These are phyloP conservation scores for Aegilops tauschii DNA, from an alignment of 176 grass and related monocot genomes.

Conservation along the genomic window DNA sequence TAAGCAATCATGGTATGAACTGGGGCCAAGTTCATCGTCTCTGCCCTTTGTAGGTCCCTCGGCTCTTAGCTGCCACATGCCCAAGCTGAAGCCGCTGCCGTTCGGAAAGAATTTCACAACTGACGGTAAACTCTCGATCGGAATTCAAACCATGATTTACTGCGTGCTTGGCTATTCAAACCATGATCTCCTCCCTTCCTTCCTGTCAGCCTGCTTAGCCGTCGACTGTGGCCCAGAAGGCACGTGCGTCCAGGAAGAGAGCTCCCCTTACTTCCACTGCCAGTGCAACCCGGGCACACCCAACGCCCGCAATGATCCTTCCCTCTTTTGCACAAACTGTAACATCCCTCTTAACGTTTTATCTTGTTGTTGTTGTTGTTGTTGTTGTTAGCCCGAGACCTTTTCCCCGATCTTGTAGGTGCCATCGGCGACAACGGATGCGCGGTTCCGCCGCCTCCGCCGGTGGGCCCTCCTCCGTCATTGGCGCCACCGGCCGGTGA, in stretches of 20 bases:
- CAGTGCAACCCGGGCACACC: neutral
- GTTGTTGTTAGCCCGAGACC: neutral
- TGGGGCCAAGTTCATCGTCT: neutral
- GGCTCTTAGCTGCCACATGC: neutral
- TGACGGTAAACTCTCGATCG: neutral
- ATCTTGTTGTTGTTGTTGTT: no score
- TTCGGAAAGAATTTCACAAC: neutral
- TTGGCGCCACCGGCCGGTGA: neutral
- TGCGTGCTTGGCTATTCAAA: neutral
- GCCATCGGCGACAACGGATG: neutral
- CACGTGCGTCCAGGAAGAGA: neutral
- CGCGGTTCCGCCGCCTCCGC: neutral
- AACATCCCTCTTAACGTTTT: neutral
- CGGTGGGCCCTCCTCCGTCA: neutral
- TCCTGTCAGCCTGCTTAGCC: neutral
- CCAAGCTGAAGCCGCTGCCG: neutral
- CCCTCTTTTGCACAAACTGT: constrained; percentile 29
- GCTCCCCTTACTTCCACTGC: constrained; percentile 5
- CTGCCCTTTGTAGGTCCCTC: neutral
- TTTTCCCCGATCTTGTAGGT: neutral
- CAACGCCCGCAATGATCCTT: constrained; percentile 22
- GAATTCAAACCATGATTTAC: neutral
- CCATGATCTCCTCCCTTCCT: no score
- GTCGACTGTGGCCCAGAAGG: constrained; percentile 14
- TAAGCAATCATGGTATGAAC: no score